These are phyloP conservation scores for Thelonectria rubi DNA, from an alignment of 2,329 filamentous ascomycete species.

Conservation along the genomic window DNA sequence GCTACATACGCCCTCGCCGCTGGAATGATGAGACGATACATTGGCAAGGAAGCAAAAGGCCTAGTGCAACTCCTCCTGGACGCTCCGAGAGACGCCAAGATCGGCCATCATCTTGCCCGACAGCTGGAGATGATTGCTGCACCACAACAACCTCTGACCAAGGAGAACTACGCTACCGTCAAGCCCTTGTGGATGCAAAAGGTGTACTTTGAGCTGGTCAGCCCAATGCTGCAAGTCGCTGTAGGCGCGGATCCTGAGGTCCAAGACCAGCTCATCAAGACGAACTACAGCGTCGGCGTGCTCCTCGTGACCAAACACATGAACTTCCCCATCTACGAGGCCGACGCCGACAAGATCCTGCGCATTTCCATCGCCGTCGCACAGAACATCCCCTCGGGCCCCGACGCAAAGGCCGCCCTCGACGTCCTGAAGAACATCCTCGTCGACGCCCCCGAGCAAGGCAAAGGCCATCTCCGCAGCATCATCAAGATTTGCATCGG, in stretches of 20 bases:
- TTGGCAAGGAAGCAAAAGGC: conserved; percentile 46
- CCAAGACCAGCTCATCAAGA: conserved; percentile 43
- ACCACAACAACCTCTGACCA: conserved; percentile 49
- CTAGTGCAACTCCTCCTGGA: conserved; percentile 49
- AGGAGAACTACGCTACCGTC: conserved; percentile 54
- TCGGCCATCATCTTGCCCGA: conserved; percentile 53
- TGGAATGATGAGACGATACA: conserved; percentile 51
- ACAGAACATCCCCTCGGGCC: conserved; percentile 51
- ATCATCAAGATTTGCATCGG: conserved; percentile 57
- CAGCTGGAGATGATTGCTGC: conserved; percentile 55
- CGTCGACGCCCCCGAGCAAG: conserved; percentile 54
- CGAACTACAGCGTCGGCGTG: conserved; percentile 57
- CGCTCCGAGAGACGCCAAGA: conserved; percentile 45
- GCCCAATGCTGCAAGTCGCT: conserved; percentile 56
- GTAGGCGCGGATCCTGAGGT: conserved; percentile 43
- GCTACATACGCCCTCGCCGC: conserved; percentile 49
- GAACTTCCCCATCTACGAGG: conserved; percentile 60
- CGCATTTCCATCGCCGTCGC: conserved; percentile 60
- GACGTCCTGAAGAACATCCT: conserved; percentile 60
- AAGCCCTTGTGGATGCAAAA: conserved; percentile 60
- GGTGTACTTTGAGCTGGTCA: conserved; percentile 57
- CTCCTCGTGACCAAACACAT: conserved; percentile 61
- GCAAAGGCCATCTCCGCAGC: conserved; percentile 59
- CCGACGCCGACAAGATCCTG: conserved; percentile 58
- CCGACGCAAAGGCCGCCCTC: conserved; percentile 59